Evolutionary conservation across 345 rosid genomes (phyloP).

Genomic region (Kandelia obovata): DNA sequence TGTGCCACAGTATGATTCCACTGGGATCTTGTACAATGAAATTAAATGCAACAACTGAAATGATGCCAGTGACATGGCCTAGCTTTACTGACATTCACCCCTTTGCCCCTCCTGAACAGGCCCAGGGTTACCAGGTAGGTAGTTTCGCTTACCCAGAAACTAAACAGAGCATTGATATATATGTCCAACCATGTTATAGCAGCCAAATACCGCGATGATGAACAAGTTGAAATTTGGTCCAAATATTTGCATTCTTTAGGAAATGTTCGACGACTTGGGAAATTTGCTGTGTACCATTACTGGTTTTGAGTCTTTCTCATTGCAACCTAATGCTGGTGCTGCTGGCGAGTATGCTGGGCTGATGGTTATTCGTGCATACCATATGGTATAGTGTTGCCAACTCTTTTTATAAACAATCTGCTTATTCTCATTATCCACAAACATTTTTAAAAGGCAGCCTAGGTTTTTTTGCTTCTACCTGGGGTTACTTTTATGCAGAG

Average conservation of each 20-base stretch:
- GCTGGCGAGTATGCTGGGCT: conserved; percentile 98
- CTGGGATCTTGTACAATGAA: conserved; percentile 99
- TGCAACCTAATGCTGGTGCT: conserved; percentile 99
- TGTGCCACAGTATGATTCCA: conserved; percentile 99
- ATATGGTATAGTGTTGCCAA: conserved; percentile 46
- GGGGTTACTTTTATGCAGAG: not conserved
- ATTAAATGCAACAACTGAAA: conserved; percentile 92
- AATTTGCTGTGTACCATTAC: conserved; percentile 79
- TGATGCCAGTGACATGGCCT: conserved; percentile 98
- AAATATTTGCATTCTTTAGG: conserved; percentile 47
- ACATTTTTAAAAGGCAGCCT: too few species aligned
- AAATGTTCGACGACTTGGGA: conserved; percentile 90
- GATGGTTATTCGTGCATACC: conserved; percentile 98
- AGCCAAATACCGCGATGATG: not conserved
- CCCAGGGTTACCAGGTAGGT: conserved; percentile 81
- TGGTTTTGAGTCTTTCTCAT: conserved; percentile 95
- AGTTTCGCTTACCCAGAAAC: conserved; percentile 1
- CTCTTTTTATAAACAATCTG: not conserved
- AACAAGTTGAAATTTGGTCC: conserved; percentile 3
- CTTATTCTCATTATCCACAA: not conserved
- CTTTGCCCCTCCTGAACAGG: conserved; percentile 78
- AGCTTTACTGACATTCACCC: conserved; percentile 86
- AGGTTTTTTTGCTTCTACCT: not conserved
- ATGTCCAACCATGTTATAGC: not conserved
- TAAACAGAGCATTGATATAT: not conserved